Evolutionary conservation across 805 yeast species (phyloP), one percentile per base, ranked within the genome.

Genomic region (Saccharomycopsis javanensis): DNA sequence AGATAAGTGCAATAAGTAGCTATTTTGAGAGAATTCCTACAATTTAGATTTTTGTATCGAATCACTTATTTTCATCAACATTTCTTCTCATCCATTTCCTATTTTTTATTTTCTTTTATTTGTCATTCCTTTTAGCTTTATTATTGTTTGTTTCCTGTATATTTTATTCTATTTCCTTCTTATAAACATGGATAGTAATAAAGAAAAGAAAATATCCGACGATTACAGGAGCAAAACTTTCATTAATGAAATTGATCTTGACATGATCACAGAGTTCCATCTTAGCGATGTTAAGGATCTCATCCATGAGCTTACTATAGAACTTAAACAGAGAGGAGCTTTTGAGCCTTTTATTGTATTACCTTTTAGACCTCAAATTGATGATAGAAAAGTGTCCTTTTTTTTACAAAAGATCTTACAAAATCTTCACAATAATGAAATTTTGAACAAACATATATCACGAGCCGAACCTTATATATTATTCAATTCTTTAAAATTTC

Each of bases 321-420:
- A 85, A 60, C 69, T 90, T 61, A 89, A 89, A 66, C 72, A 72
- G 10, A 76, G 82, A 57, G 94, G 91, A 27, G 72, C 86, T 1
- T 80, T 82, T 64, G 79, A 88, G 0, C 95, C 95, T 5, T 83
- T 82, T 55, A 68, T 90, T 1, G 75, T 90, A 62, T 74, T 90
- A 34, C 94, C 96, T 0, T 88, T 85, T 70, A 71, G 96, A 55
- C 85, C 91, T 1, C 81, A 81, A 59, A 79, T 81, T 56, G 79
- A 80, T 54, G 90, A 85, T 65, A 71, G 73, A 46, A 81, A 79
- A 52, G 73, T 89, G 28, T 77, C 83, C 53, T 66, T 68, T 25
- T 81, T 88, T 54, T 68, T 90, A 27, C 76, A 77, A 52, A 69
- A 71, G 3, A 72, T 88, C 1, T 82, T 61, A 71, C 77, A 11